Evolutionary conservation across 768 basidiomycete species (phyloP).

Genomic region (Leccinum truebloodii): DNA sequence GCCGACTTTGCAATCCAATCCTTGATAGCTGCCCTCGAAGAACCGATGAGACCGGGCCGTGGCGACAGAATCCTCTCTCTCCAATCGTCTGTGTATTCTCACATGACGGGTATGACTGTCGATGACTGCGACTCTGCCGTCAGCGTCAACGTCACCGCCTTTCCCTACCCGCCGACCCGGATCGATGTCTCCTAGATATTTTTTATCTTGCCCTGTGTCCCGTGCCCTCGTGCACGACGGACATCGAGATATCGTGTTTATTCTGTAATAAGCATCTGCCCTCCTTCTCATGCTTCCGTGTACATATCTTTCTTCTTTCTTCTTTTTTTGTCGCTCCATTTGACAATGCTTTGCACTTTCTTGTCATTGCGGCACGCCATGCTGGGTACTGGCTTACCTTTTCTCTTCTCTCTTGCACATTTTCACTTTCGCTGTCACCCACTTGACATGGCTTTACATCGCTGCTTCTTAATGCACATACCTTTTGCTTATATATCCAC

Average conservation of each 20-base stretch:
- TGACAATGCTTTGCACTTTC: conserved; percentile 5
- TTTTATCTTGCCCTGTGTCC: background rate
- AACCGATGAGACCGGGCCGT: conserved; percentile 46
- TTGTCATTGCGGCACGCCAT: conserved; percentile 13
- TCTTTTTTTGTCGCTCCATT: background rate
- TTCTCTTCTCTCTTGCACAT: background rate
- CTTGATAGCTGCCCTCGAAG: conserved; percentile 67
- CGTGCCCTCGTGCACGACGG: background rate
- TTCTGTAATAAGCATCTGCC: conserved; percentile 9
- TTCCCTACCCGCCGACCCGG: conserved; percentile 33
- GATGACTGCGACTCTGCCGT: conserved; percentile 30
- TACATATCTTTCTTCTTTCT: conserved; percentile 5
- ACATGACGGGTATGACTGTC: conserved; percentile 7
- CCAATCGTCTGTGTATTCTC: conserved; percentile 49
- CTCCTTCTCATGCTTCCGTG: conserved; percentile 14
- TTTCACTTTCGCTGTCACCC: conserved; percentile 10
- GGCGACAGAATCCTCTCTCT: conserved; percentile 56
- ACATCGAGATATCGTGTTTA: conserved; percentile 2
- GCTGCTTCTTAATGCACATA: conserved; percentile 1
- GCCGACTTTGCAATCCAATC: conserved; percentile 50
- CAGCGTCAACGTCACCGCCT: conserved; percentile 25
- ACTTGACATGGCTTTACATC: conserved; percentile 16
- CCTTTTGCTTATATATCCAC: background rate
- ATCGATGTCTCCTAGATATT: conserved; percentile 11
- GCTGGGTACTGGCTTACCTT: conserved; percentile 18